Conservation (phyloP, 2,329 filamentous ascomycete genomes). For the Microdochium nivale region DNA sequence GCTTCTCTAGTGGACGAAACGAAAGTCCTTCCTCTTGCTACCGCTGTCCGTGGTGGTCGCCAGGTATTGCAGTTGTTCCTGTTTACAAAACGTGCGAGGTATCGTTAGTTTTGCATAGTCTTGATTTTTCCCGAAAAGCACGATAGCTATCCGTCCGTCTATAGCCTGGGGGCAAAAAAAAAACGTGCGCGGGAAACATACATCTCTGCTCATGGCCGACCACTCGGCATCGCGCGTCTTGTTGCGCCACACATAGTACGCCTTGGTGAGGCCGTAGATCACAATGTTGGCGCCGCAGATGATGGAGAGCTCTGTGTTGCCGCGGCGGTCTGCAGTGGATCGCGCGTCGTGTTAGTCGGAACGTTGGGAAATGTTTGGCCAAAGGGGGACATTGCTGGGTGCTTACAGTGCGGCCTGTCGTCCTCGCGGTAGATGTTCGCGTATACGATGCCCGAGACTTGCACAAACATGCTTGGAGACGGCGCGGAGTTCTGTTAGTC, state of each 20-base stretch:
- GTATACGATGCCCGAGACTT: conserved; percentile 34
- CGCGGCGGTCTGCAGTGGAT: conserved; percentile 27
- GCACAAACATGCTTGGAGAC: conserved; percentile 29
- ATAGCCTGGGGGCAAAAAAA: too few relatives aligned
- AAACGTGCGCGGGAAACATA: too few relatives aligned
- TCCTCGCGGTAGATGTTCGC: conserved; percentile 39
- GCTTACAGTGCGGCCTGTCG: conserved; percentile 28
- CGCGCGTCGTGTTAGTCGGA: too few relatives aligned
- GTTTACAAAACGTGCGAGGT: not conserved
- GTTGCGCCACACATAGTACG: conserved; percentile 30
- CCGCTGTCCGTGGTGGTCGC: conserved; percentile 13
- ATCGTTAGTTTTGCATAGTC: not conserved
- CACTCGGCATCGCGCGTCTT: conserved; percentile 14
- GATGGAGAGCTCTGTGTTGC: conserved; percentile 24
- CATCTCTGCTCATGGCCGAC: conserved; percentile 10
- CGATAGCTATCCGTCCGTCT: too few relatives aligned
- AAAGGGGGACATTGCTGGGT: too few relatives aligned
- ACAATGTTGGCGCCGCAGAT: conserved; percentile 21
- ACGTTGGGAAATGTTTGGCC: too few relatives aligned
- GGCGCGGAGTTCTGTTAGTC: too few relatives aligned
- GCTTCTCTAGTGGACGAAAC: conserved; percentile 13
- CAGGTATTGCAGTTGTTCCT: conserved; percentile 11
- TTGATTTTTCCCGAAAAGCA: too few relatives aligned
- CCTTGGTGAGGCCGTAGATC: conserved; percentile 24
- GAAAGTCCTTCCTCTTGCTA: conserved; percentile 13